Evolutionary conservation across 2,329 filamentous ascomycete species (phyloP), one percentile per base, ranked within the genome.

Genomic region (Metarhizium anisopliae): DNA sequence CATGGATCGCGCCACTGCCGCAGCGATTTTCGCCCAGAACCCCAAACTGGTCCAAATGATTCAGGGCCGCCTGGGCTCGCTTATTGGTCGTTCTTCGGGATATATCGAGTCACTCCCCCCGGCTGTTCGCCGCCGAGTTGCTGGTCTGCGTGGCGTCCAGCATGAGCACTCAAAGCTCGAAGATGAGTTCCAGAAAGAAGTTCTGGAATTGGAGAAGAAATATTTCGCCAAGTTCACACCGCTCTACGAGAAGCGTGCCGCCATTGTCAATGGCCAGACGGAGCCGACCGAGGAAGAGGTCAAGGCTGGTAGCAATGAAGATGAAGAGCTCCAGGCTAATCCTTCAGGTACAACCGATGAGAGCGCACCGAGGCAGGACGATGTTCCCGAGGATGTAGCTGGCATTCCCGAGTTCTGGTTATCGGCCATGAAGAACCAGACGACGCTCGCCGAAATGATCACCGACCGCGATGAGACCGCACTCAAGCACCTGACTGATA

Each of bases 341-440:
- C 25, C 25, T 25, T 25, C 25, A 56, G 77, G 81, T 51, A 77
- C 77, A 25, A 77, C 80, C 55, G 72, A 74, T 59, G 80, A 85
- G 67, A 75, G 79, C 66, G 64, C 72, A 51, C 80, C 84, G 67
- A 75, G 80, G 67, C 77, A 84, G 60, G 74, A 78, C 53, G 79
- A 85, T 61, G 77, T 82, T 63, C 70, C 75, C 55, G 76, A 81
- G 64, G 62, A 73, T 42, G 71, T 87, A 61, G 80, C 84, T 67
- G 94, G 94, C 73, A 96, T 99, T 60, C 94, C 94, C 60, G 94
- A 99, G 76, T 99, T 99, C 82, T 99, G 94, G 94, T 82, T 99
- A 52, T 96, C 93, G 59, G 93, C 95, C 65, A 97, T 99, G 93
- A 99, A 99, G 83, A 99, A 99, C 80, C 93, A 96, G 73, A 84